phyloP scores from a whole-genome alignment of 345 rosid species.

The Salix koriyanagi region DNA sequence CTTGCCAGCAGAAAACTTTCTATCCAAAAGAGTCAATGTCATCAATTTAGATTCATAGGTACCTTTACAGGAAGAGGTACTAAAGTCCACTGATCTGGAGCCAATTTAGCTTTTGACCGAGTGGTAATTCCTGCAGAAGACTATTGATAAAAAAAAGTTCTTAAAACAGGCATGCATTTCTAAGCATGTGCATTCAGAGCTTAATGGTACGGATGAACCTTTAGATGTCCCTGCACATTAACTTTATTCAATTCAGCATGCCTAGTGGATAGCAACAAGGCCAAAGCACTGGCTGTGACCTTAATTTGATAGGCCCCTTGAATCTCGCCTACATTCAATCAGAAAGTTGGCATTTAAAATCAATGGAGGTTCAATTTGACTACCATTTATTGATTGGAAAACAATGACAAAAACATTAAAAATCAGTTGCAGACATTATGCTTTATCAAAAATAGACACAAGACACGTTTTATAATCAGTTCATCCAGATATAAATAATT shows the following conservation, averaged over 20 bases:
- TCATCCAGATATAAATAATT: background rate
- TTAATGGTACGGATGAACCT: slow-evolving; percentile 42
- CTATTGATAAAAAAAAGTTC: slow-evolving; percentile 33
- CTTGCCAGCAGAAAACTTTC: background rate
- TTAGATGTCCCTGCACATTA: slow-evolving; percentile 68
- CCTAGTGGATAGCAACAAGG: slow-evolving; percentile 64
- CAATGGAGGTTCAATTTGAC: background rate
- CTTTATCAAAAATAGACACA: background rate
- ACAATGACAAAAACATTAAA: background rate
- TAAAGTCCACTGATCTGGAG: slow-evolving; percentile 85
- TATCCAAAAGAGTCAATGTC: background rate
- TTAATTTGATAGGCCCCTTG: slow-evolving; percentile 83
- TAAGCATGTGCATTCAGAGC: background rate
- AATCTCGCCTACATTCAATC: slow-evolving; percentile 62
- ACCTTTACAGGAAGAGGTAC: slow-evolving; percentile 80
- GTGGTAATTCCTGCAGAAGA: slow-evolving; percentile 72
- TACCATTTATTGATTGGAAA: background rate
- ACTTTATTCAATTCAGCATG: slow-evolving; percentile 65
- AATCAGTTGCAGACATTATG: background rate
- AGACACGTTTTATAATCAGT: background rate
- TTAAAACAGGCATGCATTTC: slow-evolving; percentile 3
- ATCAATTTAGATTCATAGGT: slow-evolving; percentile 15
- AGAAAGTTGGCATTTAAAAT: background rate
- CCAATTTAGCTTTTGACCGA: slow-evolving; percentile 78
- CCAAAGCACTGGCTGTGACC: slow-evolving; percentile 82